Evolutionary conservation across 2,329 filamentous ascomycete species (phyloP), one percentile per base, ranked within the genome.

Genomic region (Calonectria honghensis): DNA sequence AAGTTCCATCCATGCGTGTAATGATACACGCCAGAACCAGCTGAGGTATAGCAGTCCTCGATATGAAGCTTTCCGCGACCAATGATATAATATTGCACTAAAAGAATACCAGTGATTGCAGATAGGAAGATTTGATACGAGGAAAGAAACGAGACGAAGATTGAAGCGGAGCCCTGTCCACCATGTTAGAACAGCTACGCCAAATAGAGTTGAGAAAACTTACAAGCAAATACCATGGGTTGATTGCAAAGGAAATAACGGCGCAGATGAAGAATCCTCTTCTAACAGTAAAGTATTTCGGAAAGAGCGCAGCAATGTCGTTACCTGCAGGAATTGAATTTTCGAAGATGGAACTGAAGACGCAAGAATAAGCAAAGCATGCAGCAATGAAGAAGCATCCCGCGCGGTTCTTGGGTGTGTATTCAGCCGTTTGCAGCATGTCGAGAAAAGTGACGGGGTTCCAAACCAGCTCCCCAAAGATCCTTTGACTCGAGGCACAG

Each of bases 81-180:
- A 7, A 88, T 81, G 24, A 87, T 65, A 70, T 85, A 87, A 79
- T 88, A 88, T 72, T 88, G 82, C 72, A 82, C 84, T 3, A 88
- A 79, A 9, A 88, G 70, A 2, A 88, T 81, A 6, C 87, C 87
- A 0, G 85, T 83, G 51, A 88, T 87, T 6, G 85, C 77, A 0
- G 83, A 83, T 6, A 88, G 80, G 78, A 86, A 86, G 66, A 85
- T 84, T 65, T 86, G 84, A 73, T 88, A 88, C 0, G 72, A 76
- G 2, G 84, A 82, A 4, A 89, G 48, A 27, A 70, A 70, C 6
- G 68, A 64, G 18, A 70, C 51, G 24, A 70, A 70, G 48, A 65
- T 32, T 29, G 57, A 65, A 24, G 68, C 68, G 14, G 68, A 70
- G 32, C 68, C 68, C 68, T 70, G 27, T 48, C 24, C 27, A 2